Conservation (phyloP, 108 stramenopile species). For the Skeletonema menzelii region DNA sequence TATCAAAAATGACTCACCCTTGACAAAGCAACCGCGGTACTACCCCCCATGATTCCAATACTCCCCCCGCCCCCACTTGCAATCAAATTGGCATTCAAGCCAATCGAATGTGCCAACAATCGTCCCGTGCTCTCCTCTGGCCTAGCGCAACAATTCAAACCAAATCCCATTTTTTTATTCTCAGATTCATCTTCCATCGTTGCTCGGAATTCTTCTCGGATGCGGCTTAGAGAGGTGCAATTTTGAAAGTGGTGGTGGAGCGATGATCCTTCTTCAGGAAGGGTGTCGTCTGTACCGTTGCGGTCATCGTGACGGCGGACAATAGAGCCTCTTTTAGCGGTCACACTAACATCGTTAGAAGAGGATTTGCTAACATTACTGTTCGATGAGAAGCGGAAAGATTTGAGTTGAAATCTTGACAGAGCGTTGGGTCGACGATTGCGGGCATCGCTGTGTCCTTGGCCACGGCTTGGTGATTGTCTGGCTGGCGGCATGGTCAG, state of each 20-base stretch:
- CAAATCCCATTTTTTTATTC: neutral
- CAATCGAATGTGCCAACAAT: slow-evolving; percentile 9
- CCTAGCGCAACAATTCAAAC: neutral
- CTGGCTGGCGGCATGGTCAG: neutral
- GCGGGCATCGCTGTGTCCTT: neutral
- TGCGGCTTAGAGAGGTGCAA: neutral
- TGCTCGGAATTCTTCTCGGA: neutral
- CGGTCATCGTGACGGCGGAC: no score
- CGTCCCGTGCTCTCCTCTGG: slow-evolving; percentile 3
- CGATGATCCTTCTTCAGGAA: neutral
- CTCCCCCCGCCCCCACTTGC: neutral
- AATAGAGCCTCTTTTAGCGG: no score
- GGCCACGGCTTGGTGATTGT: neutral
- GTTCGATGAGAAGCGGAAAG: neutral
- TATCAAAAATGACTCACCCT: neutral
- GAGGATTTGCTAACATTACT: neutral
- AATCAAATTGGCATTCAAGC: slow-evolving; percentile 12
- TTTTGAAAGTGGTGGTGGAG: slow-evolving; percentile 3
- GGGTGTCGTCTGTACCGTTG: neutral
- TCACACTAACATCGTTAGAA: neutral
- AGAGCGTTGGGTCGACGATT: neutral
- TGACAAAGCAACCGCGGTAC: neutral
- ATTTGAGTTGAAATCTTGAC: neutral
- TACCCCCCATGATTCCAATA: neutral
- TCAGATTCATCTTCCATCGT: neutral